These are phyloP conservation scores for Pseudisothecium myosuroides DNA, from an alignment of 225 moss, liverwort and hornwort genomes.

Conservation along the genomic window DNA sequence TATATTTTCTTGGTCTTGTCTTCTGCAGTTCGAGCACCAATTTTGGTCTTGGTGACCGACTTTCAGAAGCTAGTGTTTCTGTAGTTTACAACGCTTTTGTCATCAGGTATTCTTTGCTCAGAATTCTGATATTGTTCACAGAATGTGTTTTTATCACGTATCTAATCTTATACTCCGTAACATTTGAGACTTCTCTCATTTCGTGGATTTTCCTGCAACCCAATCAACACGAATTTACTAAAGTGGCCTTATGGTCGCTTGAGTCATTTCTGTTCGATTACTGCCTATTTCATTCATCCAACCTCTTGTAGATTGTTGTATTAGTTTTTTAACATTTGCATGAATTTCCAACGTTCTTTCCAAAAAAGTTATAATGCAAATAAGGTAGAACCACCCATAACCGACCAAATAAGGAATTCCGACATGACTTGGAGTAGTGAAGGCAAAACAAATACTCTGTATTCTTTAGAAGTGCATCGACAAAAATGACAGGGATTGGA, in stretches of 20 bases:
- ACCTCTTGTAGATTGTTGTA: neutral
- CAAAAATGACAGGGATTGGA: no score
- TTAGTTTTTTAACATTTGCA: neutral
- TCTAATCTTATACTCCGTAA: neutral
- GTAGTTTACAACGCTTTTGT: neutral
- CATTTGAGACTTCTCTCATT: neutral
- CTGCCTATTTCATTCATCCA: neutral
- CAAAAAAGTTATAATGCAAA: no score
- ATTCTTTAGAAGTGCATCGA: no score
- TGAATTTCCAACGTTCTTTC: neutral
- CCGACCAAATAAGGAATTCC: no score
- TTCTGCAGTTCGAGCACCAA: neutral
- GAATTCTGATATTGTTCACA: neutral
- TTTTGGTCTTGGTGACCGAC: neutral
- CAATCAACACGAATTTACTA: neutral
- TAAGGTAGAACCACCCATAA: no score
- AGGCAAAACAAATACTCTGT: no score
- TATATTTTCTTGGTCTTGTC: neutral
- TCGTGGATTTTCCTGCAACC: neutral
- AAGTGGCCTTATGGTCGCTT: neutral
- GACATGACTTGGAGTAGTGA: no score
- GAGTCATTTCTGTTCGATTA: neutral
- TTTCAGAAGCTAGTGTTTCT: conserved; percentile 6
- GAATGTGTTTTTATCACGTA: neutral
- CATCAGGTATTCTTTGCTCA: neutral